Evolutionary conservation across 495 filamentous ascomycete genomes (phyloP).

Genomic region (Daldinia grandis): DNA sequence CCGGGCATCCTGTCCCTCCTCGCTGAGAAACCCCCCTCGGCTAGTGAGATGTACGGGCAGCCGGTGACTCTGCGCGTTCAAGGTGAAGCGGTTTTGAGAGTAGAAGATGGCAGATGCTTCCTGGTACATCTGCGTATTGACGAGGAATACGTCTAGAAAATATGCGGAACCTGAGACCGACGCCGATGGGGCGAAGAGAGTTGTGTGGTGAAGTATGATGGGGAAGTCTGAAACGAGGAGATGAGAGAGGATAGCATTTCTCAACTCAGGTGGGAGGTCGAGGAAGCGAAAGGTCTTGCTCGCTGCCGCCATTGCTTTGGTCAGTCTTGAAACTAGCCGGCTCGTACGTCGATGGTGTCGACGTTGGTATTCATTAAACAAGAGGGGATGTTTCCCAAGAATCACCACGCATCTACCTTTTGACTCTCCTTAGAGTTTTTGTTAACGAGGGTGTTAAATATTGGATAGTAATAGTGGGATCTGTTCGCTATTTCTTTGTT

Average conservation of each 20-base stretch:
- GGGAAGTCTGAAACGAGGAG: constrained; percentile 35
- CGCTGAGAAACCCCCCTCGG: constrained; percentile 29
- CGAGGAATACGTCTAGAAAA: constrained; percentile 45
- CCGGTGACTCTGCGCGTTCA: constrained; percentile 43
- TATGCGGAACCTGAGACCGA: neutral
- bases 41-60: constrained; percentile 39
- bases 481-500: neutral
- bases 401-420: neutral
- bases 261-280: constrained; percentile 80
- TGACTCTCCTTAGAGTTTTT: neutral
- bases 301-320: constrained; percentile 8
- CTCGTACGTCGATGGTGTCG: neutral
- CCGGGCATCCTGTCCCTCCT: constrained; percentile 39
- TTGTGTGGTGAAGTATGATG: constrained; percentile 40
- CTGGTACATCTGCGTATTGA: constrained; percentile 45
- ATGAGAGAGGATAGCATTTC: constrained; percentile 73
- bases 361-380: neutral
- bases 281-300: constrained; percentile 34
- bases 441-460: neutral
- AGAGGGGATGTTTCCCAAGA: neutral
- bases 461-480: neutral
- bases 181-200: constrained; percentile 18
- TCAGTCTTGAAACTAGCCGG: neutral
- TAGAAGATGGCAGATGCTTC: constrained; percentile 50
- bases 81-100: constrained; percentile 44